These are phyloP conservation scores for Hyphodiscus sp. DNA, from an alignment of 2,329 filamentous ascomycete species.

Conservation along the genomic window DNA sequence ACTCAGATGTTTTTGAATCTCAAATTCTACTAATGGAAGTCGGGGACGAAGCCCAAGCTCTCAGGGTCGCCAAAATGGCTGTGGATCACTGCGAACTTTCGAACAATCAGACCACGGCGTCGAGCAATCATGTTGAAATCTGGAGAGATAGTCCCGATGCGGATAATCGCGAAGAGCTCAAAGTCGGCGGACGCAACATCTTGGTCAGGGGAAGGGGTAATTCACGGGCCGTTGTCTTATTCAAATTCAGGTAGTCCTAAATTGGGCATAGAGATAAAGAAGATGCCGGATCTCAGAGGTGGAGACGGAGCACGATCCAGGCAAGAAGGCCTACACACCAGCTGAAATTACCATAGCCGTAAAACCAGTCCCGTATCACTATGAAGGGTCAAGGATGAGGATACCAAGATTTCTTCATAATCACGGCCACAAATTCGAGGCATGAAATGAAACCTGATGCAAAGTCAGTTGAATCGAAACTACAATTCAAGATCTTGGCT, in stretches of 20 bases:
- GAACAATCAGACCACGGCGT: background rate
- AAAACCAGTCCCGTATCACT: too few relatives aligned
- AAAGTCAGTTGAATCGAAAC: too few relatives aligned
- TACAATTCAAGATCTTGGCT: too few relatives aligned
- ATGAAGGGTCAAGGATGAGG: too few relatives aligned
- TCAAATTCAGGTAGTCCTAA: background rate
- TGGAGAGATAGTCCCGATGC: slow-evolving; percentile 64
- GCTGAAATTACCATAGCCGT: too few relatives aligned
- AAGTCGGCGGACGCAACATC: background rate
- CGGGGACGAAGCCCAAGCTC: slow-evolving; percentile 61
- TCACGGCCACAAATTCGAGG: too few relatives aligned
- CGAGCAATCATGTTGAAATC: slow-evolving; percentile 46
- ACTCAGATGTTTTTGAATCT: slow-evolving; percentile 38
- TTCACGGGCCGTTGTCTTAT: background rate
- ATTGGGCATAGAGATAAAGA: background rate
- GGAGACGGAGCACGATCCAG: too few relatives aligned
- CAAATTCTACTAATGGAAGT: slow-evolving; percentile 63
- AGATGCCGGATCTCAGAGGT: too few relatives aligned
- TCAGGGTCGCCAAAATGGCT: slow-evolving; percentile 51
- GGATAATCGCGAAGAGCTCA: slow-evolving; percentile 12
- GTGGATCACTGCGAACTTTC: background rate
- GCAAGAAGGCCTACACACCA: too few relatives aligned
- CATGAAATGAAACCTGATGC: too few relatives aligned
- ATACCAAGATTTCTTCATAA: too few relatives aligned
- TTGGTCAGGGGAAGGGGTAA: slow-evolving; percentile 14